Conservation (phyloP, 2,329 filamentous ascomycete species). For the Arthrobotrys entomopaga region DNA sequence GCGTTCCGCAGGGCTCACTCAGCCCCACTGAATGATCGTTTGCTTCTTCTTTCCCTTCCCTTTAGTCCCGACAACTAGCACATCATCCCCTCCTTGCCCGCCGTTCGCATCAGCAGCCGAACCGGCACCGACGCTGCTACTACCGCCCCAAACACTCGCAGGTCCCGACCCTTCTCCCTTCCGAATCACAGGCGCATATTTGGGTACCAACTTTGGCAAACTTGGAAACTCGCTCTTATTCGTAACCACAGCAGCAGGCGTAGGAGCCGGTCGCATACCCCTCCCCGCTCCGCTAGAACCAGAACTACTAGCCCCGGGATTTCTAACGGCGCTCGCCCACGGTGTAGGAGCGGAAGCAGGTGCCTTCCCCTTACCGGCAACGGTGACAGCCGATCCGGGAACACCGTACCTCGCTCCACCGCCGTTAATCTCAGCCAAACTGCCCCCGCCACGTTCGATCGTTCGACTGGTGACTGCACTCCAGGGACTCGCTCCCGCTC, state of each 20-base stretch:
- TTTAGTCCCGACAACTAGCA: constrained; percentile 58
- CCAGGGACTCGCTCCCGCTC: constrained; percentile 69
- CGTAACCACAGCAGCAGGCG: constrained; percentile 2
- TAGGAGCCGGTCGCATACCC: background rate
- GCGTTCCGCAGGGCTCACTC: constrained; percentile 25
- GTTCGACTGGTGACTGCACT: constrained; percentile 67
- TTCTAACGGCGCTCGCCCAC: constrained; percentile 63
- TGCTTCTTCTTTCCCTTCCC: constrained; percentile 63
- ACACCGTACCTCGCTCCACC: constrained; percentile 19
- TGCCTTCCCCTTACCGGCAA: constrained; percentile 55
- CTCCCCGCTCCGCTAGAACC: constrained; percentile 70
- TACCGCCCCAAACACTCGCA: constrained; percentile 58
- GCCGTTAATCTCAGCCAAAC: constrained; percentile 44
- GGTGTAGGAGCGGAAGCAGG: constrained; percentile 52
- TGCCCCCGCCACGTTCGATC: constrained; percentile 60
- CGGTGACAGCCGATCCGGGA: constrained; percentile 40
- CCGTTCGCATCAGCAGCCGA: constrained; percentile 21
- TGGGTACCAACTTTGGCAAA: constrained; percentile 60
- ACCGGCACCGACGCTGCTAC: constrained; percentile 12
- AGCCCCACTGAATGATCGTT: constrained; percentile 63
- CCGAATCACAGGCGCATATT: constrained; percentile 54
- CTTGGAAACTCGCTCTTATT: constrained; percentile 63
- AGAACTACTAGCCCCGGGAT: constrained; percentile 71
- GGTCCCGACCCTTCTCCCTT: constrained; percentile 55
- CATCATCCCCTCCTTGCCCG: constrained; percentile 56